Percentiles rank a stretch among this genome's conserved stretches.
These are phyloP conservation scores for Porphyrellus cyaneotinctus DNA, from an alignment of 768 basidiomycete species.

Conservation along the genomic window DNA sequence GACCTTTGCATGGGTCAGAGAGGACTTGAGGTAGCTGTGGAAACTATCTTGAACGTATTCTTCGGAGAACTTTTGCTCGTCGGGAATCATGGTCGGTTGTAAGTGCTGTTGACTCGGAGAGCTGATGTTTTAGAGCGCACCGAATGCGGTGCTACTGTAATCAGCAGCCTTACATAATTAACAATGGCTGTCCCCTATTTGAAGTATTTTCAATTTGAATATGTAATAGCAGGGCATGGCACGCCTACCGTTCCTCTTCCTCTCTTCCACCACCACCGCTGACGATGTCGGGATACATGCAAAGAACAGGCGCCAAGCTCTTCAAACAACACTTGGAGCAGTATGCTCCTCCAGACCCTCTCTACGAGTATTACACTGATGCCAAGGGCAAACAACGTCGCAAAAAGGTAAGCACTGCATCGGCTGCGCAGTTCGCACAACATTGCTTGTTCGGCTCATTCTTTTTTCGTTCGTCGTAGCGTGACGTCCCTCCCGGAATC, in stretches of 20 bases:
- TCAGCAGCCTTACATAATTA: no score
- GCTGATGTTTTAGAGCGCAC: not conserved
- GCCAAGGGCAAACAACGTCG: constrained; percentile 28
- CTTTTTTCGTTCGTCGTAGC: constrained; percentile 42
- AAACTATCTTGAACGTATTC: constrained; percentile 71
- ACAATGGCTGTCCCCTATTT: not conserved
- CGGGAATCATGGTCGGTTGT: constrained; percentile 13
- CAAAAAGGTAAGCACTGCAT: constrained; percentile 33
- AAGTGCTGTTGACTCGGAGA: not conserved
- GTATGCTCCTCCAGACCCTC: constrained; percentile 68
- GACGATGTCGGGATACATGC: constrained; percentile 28
- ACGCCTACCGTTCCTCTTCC: not conserved
- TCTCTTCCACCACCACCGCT: not conserved
- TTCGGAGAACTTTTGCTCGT: constrained; percentile 50
- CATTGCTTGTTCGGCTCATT: not conserved
- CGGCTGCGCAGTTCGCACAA: no score
- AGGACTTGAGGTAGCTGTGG: constrained; percentile 77
- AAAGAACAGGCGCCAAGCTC: constrained; percentile 52
- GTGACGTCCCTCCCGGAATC: constrained; percentile 70
- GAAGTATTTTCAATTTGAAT: constrained; percentile 2
- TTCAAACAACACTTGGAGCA: constrained; percentile 60
- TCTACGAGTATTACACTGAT: constrained; percentile 50
- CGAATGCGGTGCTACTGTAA: no score
- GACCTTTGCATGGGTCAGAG: constrained; percentile 70
- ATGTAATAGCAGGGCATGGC: no score